Evolutionary conservation across 2,329 filamentous ascomycete species (phyloP), one percentile per base, ranked within the genome.

Genomic region (Penicillium palitans): DNA sequence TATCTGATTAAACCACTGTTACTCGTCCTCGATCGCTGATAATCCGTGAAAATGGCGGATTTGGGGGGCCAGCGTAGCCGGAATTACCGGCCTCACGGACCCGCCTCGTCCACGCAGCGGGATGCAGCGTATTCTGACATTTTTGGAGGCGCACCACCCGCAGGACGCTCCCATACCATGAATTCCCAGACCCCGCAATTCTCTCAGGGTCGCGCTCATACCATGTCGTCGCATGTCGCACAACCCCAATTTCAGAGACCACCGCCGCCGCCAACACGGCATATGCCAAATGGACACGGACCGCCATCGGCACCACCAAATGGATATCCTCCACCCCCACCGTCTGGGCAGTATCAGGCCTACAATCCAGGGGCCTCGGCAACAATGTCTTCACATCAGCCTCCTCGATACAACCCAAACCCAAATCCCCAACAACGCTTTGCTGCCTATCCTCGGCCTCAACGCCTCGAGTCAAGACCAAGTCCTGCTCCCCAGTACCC

Each of bases 91-190:
- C 75, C 80, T 62, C 81, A 84, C 72, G 82, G 80, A 61, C 79
- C 81, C 71, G 74, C 82, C 52, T 79, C 82, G 41, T 78, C 81
- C 60, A 77, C 77, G 70, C 90, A 95, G 78, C 89, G 95, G 79
- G 93, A 99, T 85, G 91, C 91, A 67, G 95, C 93, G 65, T 99
- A 96, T 77, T 91, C 90, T 66, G 93, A 93, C 78, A 98, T 98
- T 73, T 99, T 98, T 74, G 95, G 93, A 67, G 87, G 87, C 64
- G 84, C 90, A 64, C 92, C 91, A 64, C 91, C 91, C 47, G 86
- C 90, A 46, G 93, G 93, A 58, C 89, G 95, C 74, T 96, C 93
- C 58, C 93, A 97, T 72, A 97, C 93, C 27, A 97, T 98, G 92
- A 95, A 88, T 63, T 92, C 90, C 56, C 88, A 91, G 64, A 83